Evolutionary conservation across 768 basidiomycete species (phyloP).

Genomic region (Boletus rex-veris): DNA sequence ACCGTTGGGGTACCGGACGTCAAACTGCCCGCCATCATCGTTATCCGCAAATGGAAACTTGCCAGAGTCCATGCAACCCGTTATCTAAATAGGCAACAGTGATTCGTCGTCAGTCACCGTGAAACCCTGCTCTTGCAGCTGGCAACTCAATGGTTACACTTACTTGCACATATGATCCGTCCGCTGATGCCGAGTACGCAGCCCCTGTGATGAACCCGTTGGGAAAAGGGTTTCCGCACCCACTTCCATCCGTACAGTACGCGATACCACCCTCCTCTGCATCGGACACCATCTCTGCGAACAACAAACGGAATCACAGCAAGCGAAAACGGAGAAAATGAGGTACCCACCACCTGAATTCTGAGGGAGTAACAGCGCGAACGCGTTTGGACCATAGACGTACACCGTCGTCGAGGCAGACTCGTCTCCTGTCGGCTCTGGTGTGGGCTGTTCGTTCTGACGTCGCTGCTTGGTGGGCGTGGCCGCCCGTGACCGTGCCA

Average conservation of each 20-base stretch:
- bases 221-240: constrained; percentile 30
- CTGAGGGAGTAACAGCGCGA: constrained; percentile 36
- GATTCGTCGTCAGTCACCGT: not conserved
- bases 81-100: constrained; percentile 27
- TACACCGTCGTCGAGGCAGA: constrained; percentile 37
- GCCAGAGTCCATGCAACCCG: constrained; percentile 36
- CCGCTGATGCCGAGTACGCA: constrained; percentile 29
- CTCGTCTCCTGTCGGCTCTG: constrained; percentile 36
- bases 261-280: constrained; percentile 36
- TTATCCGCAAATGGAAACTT: constrained; percentile 31
- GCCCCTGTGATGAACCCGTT: constrained; percentile 39
- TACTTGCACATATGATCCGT: constrained; percentile 41
- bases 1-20: constrained; percentile 50
- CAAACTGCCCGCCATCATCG: constrained; percentile 49
- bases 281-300: constrained; percentile 36
- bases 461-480: constrained; percentile 19
- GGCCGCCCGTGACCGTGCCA: not conserved
- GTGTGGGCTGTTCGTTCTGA: constrained; percentile 34
- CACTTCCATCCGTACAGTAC: constrained; percentile 34
- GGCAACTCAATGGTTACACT: not conserved
- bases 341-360: constrained; percentile 30
- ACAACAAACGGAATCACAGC: not conserved
- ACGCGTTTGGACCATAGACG: constrained; percentile 25
- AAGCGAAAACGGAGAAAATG: not conserved
- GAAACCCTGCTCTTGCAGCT: not conserved